phyloP scores from a whole-genome alignment of 2,329 filamentous ascomycete species.

The Penicillium rolfsii region DNA sequence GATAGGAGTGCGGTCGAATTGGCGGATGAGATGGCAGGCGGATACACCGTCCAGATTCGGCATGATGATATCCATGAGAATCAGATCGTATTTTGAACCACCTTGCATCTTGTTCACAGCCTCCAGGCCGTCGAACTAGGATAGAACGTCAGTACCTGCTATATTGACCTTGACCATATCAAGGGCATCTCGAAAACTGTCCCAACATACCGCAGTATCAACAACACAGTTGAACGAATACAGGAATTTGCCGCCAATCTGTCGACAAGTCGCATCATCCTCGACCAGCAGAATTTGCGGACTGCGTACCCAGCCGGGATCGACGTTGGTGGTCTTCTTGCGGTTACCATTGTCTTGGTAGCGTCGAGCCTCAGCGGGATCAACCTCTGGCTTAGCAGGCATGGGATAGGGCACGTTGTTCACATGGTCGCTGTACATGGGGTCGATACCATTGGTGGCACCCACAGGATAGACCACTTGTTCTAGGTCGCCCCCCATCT shows the following conservation, averaged over 20 bases:
- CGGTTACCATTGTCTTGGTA: constrained; percentile 51
- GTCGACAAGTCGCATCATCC: constrained; percentile 69
- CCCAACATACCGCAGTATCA: constrained; percentile 62
- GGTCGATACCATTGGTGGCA: constrained; percentile 88
- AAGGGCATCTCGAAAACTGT: background rate
- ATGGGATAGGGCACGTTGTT: constrained; percentile 88
- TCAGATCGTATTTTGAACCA: constrained; percentile 67
- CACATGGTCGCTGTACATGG: constrained; percentile 91
- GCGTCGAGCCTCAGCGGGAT: constrained; percentile 52
- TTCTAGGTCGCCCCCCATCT: constrained; percentile 62
- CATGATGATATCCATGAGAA: constrained; percentile 97
- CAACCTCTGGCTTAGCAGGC: constrained; percentile 64
- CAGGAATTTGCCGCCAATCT: constrained; percentile 69
- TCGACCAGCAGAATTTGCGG: constrained; percentile 91
- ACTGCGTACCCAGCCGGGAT: constrained; percentile 66
- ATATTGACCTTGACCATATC: background rate
- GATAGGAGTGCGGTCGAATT: constrained; percentile 82
- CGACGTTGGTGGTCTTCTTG: constrained; percentile 64
- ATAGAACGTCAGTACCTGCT: constrained; percentile 12
- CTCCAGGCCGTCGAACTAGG: constrained; percentile 80
- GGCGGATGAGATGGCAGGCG: constrained; percentile 88
- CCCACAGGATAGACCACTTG: constrained; percentile 88
- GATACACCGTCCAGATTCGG: constrained; percentile 93
- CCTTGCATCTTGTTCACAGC: constrained; percentile 82
- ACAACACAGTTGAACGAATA: constrained; percentile 67